Evolutionary conservation across 148 eudicot species (phyloP).

Genomic region (Fagopyrum esculentum): DNA sequence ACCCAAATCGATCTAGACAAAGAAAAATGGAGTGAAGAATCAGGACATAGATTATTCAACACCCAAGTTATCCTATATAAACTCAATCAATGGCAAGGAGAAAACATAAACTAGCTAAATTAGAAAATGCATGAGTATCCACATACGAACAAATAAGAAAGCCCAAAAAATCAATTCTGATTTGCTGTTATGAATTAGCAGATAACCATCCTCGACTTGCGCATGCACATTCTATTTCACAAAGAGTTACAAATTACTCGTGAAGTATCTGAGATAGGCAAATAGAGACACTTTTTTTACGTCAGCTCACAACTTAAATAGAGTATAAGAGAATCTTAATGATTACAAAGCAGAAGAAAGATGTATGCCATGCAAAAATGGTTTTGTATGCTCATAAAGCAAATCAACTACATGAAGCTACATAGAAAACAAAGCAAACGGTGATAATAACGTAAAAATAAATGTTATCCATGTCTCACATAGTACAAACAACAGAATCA

Average conservation of each 20-base stretch:
- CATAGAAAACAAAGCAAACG: neutral
- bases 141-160: neutral
- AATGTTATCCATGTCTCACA: neutral
- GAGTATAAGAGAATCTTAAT: neutral
- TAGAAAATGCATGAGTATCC: neutral
- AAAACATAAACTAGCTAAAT: neutral
- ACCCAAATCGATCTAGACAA: slow-evolving; percentile 68
- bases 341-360: neutral
- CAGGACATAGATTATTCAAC: neutral
- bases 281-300: neutral
- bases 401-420: neutral
- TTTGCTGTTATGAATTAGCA: neutral
- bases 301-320: neutral
- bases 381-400: neutral
- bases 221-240: neutral
- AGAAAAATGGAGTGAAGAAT: neutral
- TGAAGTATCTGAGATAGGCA: neutral
- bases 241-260: neutral
- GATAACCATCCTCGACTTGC: no score
- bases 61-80: neutral
- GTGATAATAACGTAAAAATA: neutral
- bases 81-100: neutral
- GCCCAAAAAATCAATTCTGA: neutral
- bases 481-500: neutral
- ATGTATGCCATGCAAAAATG: neutral